Evolutionary conservation across 495 filamentous ascomycete species (phyloP).

Genomic region (Aspergillus sclerotiicarbonarius): DNA sequence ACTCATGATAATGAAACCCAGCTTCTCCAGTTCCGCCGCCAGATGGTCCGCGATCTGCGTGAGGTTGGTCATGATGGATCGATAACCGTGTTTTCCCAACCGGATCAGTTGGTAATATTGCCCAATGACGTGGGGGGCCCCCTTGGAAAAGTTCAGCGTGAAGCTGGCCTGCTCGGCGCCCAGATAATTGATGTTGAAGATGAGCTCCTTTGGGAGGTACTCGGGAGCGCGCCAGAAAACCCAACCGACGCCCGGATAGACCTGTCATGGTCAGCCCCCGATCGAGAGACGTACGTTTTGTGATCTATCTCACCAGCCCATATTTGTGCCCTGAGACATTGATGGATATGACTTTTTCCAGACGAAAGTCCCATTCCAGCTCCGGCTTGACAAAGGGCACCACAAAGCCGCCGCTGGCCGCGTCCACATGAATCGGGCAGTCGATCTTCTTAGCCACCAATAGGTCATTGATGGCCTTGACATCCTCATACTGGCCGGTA

Average conservation of each 20-base stretch:
- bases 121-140: slow-evolving; percentile 86
- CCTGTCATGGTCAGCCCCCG: slow-evolving; percentile 27
- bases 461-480: slow-evolving; percentile 84
- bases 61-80: slow-evolving; percentile 82
- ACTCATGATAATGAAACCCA: slow-evolving; percentile 85
- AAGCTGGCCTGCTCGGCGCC: slow-evolving; percentile 94
- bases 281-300: background rate
- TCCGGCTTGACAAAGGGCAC: slow-evolving; percentile 82
- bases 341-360: slow-evolving; percentile 83
- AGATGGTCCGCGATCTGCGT: slow-evolving; percentile 83
- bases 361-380: slow-evolving; percentile 82
- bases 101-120: slow-evolving; percentile 97
- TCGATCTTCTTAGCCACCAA: slow-evolving; percentile 68
- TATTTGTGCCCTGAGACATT: slow-evolving; percentile 95
- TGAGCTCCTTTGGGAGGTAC: slow-evolving; percentile 81
- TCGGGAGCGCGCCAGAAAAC: slow-evolving; percentile 82
- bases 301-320: slow-evolving; percentile 41
- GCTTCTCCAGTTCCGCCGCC: slow-evolving; percentile 58
- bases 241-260: slow-evolving; percentile 93
- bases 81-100: slow-evolving; percentile 84
- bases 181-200: slow-evolving; percentile 98
- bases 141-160: slow-evolving; percentile 96
- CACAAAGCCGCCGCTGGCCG: slow-evolving; percentile 86
- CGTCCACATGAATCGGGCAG: slow-evolving; percentile 86
- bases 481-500: slow-evolving; percentile 94